Evolutionary conservation across 352 stramenopile genomes (phyloP), one percentile per base, ranked within the genome.

Genomic region (Pythium rishiriense): DNA sequence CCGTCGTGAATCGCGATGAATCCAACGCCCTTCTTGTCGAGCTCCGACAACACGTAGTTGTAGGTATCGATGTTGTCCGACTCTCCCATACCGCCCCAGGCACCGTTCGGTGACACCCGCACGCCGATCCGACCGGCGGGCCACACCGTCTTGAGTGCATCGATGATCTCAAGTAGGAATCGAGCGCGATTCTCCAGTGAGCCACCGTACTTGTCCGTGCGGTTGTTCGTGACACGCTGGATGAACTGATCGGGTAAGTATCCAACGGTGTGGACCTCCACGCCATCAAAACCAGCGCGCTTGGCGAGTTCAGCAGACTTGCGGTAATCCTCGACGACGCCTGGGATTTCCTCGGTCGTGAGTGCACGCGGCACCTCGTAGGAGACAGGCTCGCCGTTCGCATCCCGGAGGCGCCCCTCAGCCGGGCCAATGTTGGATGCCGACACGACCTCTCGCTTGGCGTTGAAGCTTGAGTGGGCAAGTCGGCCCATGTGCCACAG

Each of bases 201-300:
- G 49, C 85, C 87, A 22, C 86, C 86, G 52, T 96, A 96, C 55
- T 78, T 49, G 70, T 95, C 88, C 9, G 69, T 87, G 45, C 83
- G 79, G 26, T 76, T 68, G 72, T 97, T 97, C 24, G 59, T 63
- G 24, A 25, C 69, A 28, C 66, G 64, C 53, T 90, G 74, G 9
- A 97, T 65, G 64, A 96, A 95, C 62, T 93, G 74, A 58, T 97
- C 87, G 42, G 97, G 65, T 29, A 59, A n/a, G 9, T 97, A 98
- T 17, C 88, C 91, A 61, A 97, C 93, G 3, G 86, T 63, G 70
- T 97, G 90, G 39, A 97, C 54, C 57, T 97, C 87, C 25, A 64
- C 62, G 22, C 54, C 62, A 24, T 69, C 62, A 31, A 69, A 69
- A 28, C 62, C 62, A 10, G 62, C 85, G 26, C 77, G 58, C 41